Base-by-base conservation (phyloP, 345 rosid species). In the Microthlaspi erraticum region DNA sequence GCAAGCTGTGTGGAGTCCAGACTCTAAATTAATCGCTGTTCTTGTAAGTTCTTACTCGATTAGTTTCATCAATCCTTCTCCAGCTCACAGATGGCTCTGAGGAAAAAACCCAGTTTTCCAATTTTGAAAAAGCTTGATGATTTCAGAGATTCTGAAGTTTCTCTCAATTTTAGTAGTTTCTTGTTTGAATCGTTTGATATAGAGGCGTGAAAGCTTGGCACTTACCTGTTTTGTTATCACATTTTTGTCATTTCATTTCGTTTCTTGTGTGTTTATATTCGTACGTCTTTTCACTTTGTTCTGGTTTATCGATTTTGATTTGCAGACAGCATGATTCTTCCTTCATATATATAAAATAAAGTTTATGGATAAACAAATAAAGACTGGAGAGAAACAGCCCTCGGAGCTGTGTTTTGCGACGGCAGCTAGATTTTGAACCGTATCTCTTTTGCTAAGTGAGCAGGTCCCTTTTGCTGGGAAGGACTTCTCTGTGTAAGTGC, bases 1-100 rank as follows among this genome's bases (percentile, higher is more conserved):
- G 70, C 89, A 77, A 60, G 98, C 93, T 58, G 96, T 84, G 70
- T 91, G 98, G 99, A 94, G 98, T 56, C 92, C 91, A 2, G 98
- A 94, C 60, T 50, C 87, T 49, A 91, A 91, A 78, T 75, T 94
- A 82, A 78, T 94, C 20, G 96, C 96, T 53, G 77, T 89, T 79
- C 78, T 91, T 79, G 98, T 91, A 71, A 83, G 93, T 85, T 50
- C n/a, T 53, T 29, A 18, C 45, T 67, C 6, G 17, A 3, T 65
- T 36, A 12, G 45, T 52, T 8, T 4, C 37, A 2, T 64, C 45
- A 34, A 4, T 34, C 39, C 4, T 34, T 8, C 5, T 33, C 6
- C 46, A 65, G 70, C 72, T 33, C 32, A 31, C 29, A 62, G 4
- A 17, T 53, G 10, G 10, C 26, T 23, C 31, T 52, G 50, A 64